Evolutionary conservation across 805 yeast species (phyloP).

Genomic region (Sugiyamaella lignohabitans): DNA sequence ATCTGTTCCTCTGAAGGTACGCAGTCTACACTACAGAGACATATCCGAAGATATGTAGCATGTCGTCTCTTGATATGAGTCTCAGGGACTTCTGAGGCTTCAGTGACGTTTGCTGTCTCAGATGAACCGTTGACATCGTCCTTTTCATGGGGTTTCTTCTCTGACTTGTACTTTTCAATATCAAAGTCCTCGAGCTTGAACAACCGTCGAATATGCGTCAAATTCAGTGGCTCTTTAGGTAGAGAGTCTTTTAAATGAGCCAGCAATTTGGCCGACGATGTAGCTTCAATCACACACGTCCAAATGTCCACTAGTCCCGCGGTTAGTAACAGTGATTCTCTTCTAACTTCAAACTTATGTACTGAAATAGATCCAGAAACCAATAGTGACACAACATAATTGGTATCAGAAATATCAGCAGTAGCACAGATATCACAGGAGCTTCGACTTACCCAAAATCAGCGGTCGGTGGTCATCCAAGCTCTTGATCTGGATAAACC

Average conservation of each 20-base stretch:
- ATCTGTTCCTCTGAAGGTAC: conserved; percentile 25
- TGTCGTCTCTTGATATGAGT: background rate
- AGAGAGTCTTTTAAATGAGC: conserved; percentile 24
- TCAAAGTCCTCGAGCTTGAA: conserved; percentile 20
- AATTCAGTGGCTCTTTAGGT: conserved; percentile 28
- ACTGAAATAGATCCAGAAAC: too few species aligned
- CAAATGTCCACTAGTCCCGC: conserved; percentile 27
- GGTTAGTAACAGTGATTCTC: conserved; percentile 3
- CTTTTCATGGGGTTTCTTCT: background rate
- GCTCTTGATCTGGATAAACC: conserved; percentile 22
- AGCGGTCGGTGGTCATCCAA: conserved; percentile 22
- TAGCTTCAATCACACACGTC: conserved; percentile 30
- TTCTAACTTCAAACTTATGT: too few species aligned
- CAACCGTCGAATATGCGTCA: conserved; percentile 33
- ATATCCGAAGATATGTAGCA: conserved; percentile 31
- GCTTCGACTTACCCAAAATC: conserved; percentile 8
- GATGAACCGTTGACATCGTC: conserved; percentile 3
- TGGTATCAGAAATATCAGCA: too few species aligned
- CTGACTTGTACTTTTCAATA: conserved; percentile 1
- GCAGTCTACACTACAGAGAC: conserved; percentile 42
- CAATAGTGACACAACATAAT: too few species aligned
- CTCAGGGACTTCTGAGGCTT: too few species aligned
- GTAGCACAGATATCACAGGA: too few species aligned
- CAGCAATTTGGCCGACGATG: conserved; percentile 23
- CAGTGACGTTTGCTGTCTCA: too few species aligned